Percentiles rank a stretch among this genome's conserved stretches.
These are phyloP conservation scores for Groenewaldozyma tartarivorans DNA, from an alignment of 805 yeast species.

Conservation along the genomic window DNA sequence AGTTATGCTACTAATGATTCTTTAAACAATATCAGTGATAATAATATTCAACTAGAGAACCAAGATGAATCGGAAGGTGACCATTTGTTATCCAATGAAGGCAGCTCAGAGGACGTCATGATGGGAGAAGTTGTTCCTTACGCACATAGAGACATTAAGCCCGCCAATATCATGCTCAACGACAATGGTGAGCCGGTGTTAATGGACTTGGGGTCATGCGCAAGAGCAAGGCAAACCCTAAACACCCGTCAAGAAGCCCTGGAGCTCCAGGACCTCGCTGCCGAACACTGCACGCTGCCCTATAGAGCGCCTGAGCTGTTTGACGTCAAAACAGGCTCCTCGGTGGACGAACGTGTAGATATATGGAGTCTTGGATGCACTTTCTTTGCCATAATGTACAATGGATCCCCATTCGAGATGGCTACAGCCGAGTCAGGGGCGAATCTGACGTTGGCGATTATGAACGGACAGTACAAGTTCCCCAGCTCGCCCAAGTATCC, in stretches of 20 bases:
- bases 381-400: constrained; percentile 66
- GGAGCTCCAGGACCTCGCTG: constrained; percentile 68
- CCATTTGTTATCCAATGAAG: constrained; percentile 21
- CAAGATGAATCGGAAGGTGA: constrained; percentile 15
- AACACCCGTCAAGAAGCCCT: constrained; percentile 61
- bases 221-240: constrained; percentile 47
- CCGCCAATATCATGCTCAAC: constrained; percentile 78
- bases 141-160: constrained; percentile 83
- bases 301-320: constrained; percentile 87
- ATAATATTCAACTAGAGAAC: constrained; percentile 7
- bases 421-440: constrained; percentile 78
- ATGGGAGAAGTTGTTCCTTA: constrained; percentile 52
- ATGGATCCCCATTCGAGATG: constrained; percentile 78
- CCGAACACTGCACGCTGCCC: constrained; percentile 76
- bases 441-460: constrained; percentile 64
- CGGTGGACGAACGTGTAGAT: constrained; percentile 66
- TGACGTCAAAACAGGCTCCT: constrained; percentile 60
- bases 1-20: neutral
- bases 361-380: constrained; percentile 91
- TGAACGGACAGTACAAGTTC: constrained; percentile 51
- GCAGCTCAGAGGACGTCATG: constrained; percentile 34
- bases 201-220: constrained; percentile 76
- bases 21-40: constrained; percentile 2
- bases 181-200: constrained; percentile 68
- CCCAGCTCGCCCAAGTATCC: constrained; percentile 49